A percentile compares a stretch with the other conserved stretches of the same genome.
These are phyloP conservation scores for Alternaria solani DNA, from an alignment of 2,329 filamentous ascomycete species.

Conservation along the genomic window DNA sequence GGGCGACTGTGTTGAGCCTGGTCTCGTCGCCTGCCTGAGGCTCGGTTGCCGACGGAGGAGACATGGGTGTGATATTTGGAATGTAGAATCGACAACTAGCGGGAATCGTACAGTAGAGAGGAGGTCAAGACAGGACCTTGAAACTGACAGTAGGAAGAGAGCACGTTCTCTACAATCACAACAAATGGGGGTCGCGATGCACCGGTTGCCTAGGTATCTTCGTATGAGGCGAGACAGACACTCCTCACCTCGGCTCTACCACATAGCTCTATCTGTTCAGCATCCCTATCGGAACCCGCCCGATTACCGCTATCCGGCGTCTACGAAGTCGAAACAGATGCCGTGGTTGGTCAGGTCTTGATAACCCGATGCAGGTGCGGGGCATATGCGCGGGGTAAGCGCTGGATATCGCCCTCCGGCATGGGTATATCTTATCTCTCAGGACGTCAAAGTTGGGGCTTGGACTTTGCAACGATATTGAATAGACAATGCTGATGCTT, in stretches of 20 bases:
- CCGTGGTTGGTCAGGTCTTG: constrained; percentile 5
- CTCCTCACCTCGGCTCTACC: constrained; percentile 6
- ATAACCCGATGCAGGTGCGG: neutral
- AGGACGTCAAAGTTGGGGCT: no score
- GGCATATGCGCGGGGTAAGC: constrained; percentile 1
- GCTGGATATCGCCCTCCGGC: neutral
- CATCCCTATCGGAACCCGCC: neutral
- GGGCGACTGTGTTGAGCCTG: constrained; percentile 39
- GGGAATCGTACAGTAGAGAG: neutral
- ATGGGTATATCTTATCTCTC: no score
- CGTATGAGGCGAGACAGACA: neutral
- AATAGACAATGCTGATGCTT: no score
- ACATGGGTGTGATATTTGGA: constrained; percentile 3
- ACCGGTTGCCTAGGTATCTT: neutral
- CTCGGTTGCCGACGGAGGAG: constrained; percentile 46
- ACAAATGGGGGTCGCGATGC: neutral
- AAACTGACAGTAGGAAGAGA: neutral
- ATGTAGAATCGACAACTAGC: neutral
- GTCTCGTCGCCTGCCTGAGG: constrained; percentile 32
- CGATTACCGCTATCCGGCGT: constrained; percentile 1
- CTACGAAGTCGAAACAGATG: neutral
- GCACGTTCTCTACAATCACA: neutral
- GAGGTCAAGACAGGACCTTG: neutral
- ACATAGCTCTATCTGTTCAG: neutral
- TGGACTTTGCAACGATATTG: no score